Evolutionary conservation across 441 rosid genomes (phyloP), one percentile per base, ranked within the genome.

Genomic region (Erodium texanum): DNA sequence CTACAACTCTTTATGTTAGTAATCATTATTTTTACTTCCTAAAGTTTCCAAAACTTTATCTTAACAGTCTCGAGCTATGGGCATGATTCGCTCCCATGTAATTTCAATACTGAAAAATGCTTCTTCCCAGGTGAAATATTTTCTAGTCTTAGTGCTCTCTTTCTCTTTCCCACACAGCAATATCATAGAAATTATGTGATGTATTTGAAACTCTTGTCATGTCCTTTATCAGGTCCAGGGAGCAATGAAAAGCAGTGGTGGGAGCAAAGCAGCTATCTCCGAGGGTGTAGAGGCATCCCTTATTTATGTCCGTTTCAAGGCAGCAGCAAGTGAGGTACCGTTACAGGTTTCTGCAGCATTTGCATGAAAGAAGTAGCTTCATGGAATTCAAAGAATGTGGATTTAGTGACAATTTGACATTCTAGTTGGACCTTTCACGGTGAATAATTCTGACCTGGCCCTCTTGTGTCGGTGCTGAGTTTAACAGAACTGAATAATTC

Each of bases 281-380:
- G 99, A 94, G 82, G 97, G 96, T 75, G 92, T 91, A 34, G 99
- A 94, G 82, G 95, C 96, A 73, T 94, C 99, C 66, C 85, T 87
- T 52, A 91, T 94, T 68, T 91, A 91, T 79, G 93, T 94, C 71
- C 90, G 96, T 75, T 94, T 94, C 79, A 85, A 91, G 87, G 99
- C 96, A 76, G 96, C 97, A 68, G 95, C 99, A 32, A 88, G 79
- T 72, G 97, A 91, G 97, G 99, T 91, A 19, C 23, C 7, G 32
- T 72, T 43, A 50, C 15, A 43, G 61, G n/a, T 58, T 62, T 15
- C 58, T 18, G 38, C 27, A 58, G 24, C 61, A 45, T 48, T 52
- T 58, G 50, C 5, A 34, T 32, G 7, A 14, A 2, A 1, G 6
- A 11, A 48, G 34, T 70, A 58, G 67, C 38, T 20, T 50, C 65